Base-by-base conservation (phyloP, 768 basidiomycete genomes). In the Tylopilus cervinicoccineus region DNA sequence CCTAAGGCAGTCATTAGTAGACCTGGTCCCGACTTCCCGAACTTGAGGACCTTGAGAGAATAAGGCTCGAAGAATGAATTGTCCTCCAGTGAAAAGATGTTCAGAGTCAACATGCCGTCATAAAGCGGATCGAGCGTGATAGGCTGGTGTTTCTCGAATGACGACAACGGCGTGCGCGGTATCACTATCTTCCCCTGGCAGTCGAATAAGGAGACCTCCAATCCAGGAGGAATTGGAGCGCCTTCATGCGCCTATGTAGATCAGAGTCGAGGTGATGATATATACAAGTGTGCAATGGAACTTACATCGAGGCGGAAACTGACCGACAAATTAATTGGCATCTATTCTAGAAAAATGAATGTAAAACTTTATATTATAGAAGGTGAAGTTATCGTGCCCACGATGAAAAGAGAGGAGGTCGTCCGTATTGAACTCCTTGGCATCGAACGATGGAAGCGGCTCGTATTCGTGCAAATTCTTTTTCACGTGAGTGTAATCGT, bases 141-240 rank as follows among this genome's bases (percentile, higher is more conserved):
- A 36, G 34, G 19, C 12, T 31, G 13, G 11, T 33, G 27, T 26
- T 38, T 39, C 6, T 14, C 29, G 3, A 45, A 43, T 7, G 29
- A 6, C 4, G 24, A 22, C 16, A 53, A 43, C 7, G 13, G 12
- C 3, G 24, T 38, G n/a, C 48, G 52, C 0, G 29, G 34, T 5
- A 53, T 16, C 9, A 5, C 1, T 6, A 53, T 43, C 24, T 14
- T 38, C 11, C 48, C 48, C 16, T 13, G 44, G 22, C 51, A 44
- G 12, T 53, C 52, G 8, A 42, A 12, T 24, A 53, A 31, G n/a
- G 52, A 53, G 9, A 43, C 52, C 23, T 46, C 29, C 34, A 46
- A n/a, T 2, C 40, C 44, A 13, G 13, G 22, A n/a, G 52, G 49
- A 7, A 33, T 8, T 9, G 33, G 17, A 14, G 48, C 9, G 14